A percentile compares a stretch with the other conserved stretches of the same genome.
Evolutionary conservation across 2,329 filamentous ascomycete genomes (phyloP).

Genomic region (Xylaria sp.): DNA sequence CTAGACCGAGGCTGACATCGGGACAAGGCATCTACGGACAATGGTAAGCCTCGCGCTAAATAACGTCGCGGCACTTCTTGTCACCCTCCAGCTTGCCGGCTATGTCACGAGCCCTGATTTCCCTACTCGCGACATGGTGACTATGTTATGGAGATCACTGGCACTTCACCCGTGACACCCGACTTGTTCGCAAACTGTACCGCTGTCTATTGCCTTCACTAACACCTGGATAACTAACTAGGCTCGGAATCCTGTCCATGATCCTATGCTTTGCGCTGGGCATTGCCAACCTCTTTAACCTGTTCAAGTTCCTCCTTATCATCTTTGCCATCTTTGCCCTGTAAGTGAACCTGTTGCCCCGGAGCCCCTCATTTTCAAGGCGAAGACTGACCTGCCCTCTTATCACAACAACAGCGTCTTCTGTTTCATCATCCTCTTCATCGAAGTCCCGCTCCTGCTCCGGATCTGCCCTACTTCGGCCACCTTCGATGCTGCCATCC

Average conservation of each 20-base stretch:
- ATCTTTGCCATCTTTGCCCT: slow-evolving; percentile 57
- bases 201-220: slow-evolving; percentile 13
- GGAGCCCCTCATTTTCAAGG: neutral
- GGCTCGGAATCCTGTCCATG: slow-evolving; percentile 72
- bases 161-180: neutral
- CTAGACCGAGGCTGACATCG: slow-evolving; percentile 38
- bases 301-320: slow-evolving; percentile 50
- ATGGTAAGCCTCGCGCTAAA: slow-evolving; percentile 58
- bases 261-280: slow-evolving; percentile 71
- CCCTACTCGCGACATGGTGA: neutral
- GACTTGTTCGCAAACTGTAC: neutral
- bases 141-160: neutral
- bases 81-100: neutral
- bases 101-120: neutral
- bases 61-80: slow-evolving; percentile 4
- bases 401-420: slow-evolving; percentile 56
- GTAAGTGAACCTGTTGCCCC: slow-evolving; percentile 44
- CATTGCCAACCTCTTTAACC: slow-evolving; percentile 67
- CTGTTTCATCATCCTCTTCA: slow-evolving; percentile 76
- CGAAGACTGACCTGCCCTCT: slow-evolving; percentile 14
- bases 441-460: slow-evolving; percentile 91
- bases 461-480: slow-evolving; percentile 96
- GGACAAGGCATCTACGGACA: slow-evolving; percentile 71
- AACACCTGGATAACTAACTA: slow-evolving; percentile 36
- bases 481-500: slow-evolving; percentile 86